These are phyloP conservation scores for Scheffersomyces ergatensis DNA, from an alignment of 805 yeast genomes.

Conservation along the genomic window DNA sequence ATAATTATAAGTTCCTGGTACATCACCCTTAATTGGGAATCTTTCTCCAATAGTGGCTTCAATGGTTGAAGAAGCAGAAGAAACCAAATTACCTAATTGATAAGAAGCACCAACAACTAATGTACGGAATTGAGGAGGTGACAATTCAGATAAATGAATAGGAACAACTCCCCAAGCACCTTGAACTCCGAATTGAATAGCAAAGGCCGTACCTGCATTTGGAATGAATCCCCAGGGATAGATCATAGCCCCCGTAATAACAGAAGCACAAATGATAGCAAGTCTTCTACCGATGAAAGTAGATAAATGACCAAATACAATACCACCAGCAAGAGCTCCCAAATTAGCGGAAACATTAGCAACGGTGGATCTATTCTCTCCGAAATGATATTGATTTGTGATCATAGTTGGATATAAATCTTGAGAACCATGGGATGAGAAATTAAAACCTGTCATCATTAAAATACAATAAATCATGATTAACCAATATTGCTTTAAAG, in stretches of 20 bases:
- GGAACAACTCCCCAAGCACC: constrained; percentile 78
- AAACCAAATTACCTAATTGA: constrained; percentile 71
- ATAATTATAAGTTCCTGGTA: constrained; percentile 45
- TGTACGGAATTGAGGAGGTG: constrained; percentile 51
- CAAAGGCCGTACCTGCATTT: constrained; percentile 32
- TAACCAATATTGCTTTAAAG: constrained; percentile 26
- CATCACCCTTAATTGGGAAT: constrained; percentile 46
- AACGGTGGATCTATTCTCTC: constrained; percentile 50
- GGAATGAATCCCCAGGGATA: constrained; percentile 56
- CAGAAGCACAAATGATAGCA: constrained; percentile 47
- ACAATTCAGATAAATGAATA: constrained; percentile 61
- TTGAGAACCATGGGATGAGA: constrained; percentile 73
- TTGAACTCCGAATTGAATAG: constrained; percentile 63
- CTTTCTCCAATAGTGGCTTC: constrained; percentile 60
- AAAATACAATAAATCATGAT: constrained; percentile 28
- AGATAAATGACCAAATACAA: constrained; percentile 56
- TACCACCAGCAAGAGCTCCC: constrained; percentile 69
- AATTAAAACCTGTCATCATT: constrained; percentile 67
- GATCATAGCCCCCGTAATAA: constrained; percentile 56
- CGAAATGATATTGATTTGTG: constrained; percentile 47
- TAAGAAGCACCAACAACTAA: constrained; percentile 61
- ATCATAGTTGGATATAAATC: constrained; percentile 69
- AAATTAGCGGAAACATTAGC: constrained; percentile 62
- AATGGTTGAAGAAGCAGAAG: constrained; percentile 69
- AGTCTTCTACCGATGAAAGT: constrained; percentile 62